phyloP scores from a whole-genome alignment of 2,329 filamentous ascomycete genomes.

The Truncatella angustata region DNA sequence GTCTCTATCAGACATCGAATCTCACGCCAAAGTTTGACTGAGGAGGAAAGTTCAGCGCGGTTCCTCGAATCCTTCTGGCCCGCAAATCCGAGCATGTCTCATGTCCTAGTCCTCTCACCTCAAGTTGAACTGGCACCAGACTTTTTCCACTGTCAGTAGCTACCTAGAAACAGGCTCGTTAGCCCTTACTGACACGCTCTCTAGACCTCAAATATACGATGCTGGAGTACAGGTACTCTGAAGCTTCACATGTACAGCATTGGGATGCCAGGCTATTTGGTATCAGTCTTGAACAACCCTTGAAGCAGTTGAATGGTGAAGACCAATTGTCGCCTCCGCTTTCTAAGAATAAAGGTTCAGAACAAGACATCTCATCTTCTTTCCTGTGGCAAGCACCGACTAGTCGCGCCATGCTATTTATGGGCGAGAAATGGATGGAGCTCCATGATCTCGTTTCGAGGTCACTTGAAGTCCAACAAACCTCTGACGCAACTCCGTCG shows the following conservation, averaged over 20 bases:
- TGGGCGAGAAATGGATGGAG: conserved; percentile 84
- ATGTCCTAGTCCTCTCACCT: conserved; percentile 82
- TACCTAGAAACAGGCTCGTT: neutral
- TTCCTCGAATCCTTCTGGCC: conserved; percentile 92
- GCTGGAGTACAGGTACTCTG: conserved; percentile 75
- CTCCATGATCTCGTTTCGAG: conserved; percentile 76
- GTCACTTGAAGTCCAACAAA: conserved; percentile 48
- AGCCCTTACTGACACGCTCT: neutral
- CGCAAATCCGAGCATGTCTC: conserved; percentile 56
- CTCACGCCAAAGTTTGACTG: conserved; percentile 52
- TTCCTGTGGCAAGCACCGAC: conserved; percentile 87
- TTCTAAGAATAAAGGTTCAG: conserved; percentile 24
- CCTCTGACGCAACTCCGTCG: conserved; percentile 32
- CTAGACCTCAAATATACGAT: conserved; percentile 72
- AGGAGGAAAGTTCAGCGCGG: conserved; percentile 70
- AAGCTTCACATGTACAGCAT: conserved; percentile 37
- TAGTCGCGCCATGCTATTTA: conserved; percentile 77
- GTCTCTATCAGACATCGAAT: conserved; percentile 77
- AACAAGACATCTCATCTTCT: conserved; percentile 41
- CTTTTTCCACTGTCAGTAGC: conserved; percentile 71
- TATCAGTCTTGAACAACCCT: conserved; percentile 75
- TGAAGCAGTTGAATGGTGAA: conserved; percentile 59
- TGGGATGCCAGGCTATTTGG: conserved; percentile 64
- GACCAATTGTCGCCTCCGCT: conserved; percentile 47
- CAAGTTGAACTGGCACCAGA: conserved; percentile 76